Percentiles rank a stretch among this genome's conserved stretches.
Conservation (phyloP, 129 eudicot species). For the Tanacetum coccineum region DNA sequence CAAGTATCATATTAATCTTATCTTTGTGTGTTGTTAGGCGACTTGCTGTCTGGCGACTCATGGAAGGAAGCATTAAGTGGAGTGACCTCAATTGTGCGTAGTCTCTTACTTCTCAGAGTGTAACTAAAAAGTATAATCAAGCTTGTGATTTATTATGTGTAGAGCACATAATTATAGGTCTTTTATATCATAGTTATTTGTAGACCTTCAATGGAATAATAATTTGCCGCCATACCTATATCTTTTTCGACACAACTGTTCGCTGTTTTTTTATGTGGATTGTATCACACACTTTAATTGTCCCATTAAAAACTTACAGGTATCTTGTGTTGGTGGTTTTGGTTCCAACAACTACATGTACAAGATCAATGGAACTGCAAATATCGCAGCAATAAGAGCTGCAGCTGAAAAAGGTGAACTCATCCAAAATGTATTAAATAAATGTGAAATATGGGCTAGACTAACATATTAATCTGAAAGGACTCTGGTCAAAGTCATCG, state of each 20-base stretch:
- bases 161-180: not conserved
- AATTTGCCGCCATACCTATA: no score
- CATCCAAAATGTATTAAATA: not conserved
- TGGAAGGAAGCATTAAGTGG: conserved; percentile 85
- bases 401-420: conserved; percentile 82
- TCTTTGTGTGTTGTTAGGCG: conserved; percentile 44
- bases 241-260: not conserved
- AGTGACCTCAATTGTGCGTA: conserved; percentile 88
- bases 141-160: not conserved
- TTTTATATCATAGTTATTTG: no score
- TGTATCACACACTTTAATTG: not conserved
- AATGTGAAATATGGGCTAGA: not conserved
- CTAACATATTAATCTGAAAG: no score
- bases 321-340: conserved; percentile 96
- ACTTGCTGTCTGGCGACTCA: conserved; percentile 70
- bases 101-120: not conserved
- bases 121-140: not conserved
- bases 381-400: conserved; percentile 91
- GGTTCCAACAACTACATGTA: conserved; percentile 94
- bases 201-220: no score
- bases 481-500: no score
- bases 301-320: conserved; percentile 42
- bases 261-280: not conserved
- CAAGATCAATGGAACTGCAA: conserved; percentile 97
- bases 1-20: not conserved